Evolutionary conservation across 148 eudicot species (phyloP), one percentile per base, ranked within the genome.

Genomic region (Selenicereus undatus): DNA sequence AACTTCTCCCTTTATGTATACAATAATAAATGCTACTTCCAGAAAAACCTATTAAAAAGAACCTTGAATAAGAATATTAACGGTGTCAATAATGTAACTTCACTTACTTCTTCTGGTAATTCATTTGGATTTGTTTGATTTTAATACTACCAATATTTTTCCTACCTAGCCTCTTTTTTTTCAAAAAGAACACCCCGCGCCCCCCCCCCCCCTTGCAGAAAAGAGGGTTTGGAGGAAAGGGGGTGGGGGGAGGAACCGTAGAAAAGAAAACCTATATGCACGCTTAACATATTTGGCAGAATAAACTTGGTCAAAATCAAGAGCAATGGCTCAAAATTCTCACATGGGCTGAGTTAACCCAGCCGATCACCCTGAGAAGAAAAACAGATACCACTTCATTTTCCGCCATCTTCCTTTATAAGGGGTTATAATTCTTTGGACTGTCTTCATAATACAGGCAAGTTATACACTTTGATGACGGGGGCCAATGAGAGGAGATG

Each of bases 401-500:
- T 72, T n/a, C 32, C 29, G 18, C 18, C 13, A 5, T 32, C 24
- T 21, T 73, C 32, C 73, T 30, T 48, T 75, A 13, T 7, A 1
- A 22, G 66, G 74, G 74, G 32, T 51, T 66, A 24, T 71, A 71
- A 82, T 62, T 71, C 29, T 24, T 43, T 52, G 48, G 27, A 11
- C 75, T 64, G 81, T 66, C n/a, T 78, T 12, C 14, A 29, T 45
- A 42, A 76, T 76, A 86, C 94, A 97, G 99, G 99, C 76, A 97
- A 89, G 82, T 93, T 97, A 75, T 97, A 92, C 91, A 92, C 98
- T 1, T 79, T 97, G 85, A 92, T 98, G 58, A 97, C 98, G 21
- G 99, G 99, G 30, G 94, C 99, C 7, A 97, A 97, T 30, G 94
- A 97, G 86, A 90, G 97, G 90, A 87, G 99, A 84, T 97, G 99